phyloP scores from a whole-genome alignment of 2,329 filamentous ascomycete genomes.

The Ascochyta koolunga region DNA sequence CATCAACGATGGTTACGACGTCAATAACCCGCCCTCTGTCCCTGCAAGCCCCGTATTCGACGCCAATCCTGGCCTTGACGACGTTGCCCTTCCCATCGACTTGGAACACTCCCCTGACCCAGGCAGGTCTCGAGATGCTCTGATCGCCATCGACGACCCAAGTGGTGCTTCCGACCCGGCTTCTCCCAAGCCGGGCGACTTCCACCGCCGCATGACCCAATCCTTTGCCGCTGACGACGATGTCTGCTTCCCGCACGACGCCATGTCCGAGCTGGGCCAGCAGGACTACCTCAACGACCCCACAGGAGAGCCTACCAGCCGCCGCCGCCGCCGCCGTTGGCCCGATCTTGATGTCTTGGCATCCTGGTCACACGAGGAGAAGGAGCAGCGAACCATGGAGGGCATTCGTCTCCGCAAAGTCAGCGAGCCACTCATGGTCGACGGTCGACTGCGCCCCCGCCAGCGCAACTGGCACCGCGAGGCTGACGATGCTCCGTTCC shows the following conservation, averaged over 20 bases:
- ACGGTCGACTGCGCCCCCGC: slow-evolving; percentile 82
- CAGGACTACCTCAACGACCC: slow-evolving; percentile 67
- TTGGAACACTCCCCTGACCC: slow-evolving; percentile 47
- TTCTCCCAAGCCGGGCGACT: slow-evolving; percentile 35
- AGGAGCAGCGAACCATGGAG: slow-evolving; percentile 78
- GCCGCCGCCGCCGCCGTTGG: slow-evolving; percentile 69
- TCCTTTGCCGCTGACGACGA: slow-evolving; percentile 74
- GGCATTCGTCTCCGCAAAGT: slow-evolving; percentile 88
- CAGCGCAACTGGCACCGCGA: slow-evolving; percentile 81
- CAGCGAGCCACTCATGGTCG: slow-evolving; percentile 90
- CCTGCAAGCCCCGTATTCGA: slow-evolving; percentile 64
- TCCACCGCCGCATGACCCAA: slow-evolving; percentile 51
- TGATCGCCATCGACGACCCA: slow-evolving; percentile 62
- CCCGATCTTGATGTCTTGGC: slow-evolving; percentile 84
- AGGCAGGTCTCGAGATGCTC: slow-evolving; percentile 48
- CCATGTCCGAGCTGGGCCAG: slow-evolving; percentile 79
- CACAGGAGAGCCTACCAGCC: slow-evolving; percentile 49
- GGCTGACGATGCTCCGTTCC: slow-evolving; percentile 88
- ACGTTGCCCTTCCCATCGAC: slow-evolving; percentile 73
- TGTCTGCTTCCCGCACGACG: slow-evolving; percentile 87
- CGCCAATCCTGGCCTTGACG: slow-evolving; percentile 60
- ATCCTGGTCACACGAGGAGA: slow-evolving; percentile 89
- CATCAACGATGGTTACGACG: slow-evolving; percentile 58
- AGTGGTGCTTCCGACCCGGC: slow-evolving; percentile 50
- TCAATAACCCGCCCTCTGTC: slow-evolving; percentile 70